These are phyloP conservation scores for Tricharina praecox DNA, from an alignment of 495 filamentous ascomycete genomes.

Conservation along the genomic window DNA sequence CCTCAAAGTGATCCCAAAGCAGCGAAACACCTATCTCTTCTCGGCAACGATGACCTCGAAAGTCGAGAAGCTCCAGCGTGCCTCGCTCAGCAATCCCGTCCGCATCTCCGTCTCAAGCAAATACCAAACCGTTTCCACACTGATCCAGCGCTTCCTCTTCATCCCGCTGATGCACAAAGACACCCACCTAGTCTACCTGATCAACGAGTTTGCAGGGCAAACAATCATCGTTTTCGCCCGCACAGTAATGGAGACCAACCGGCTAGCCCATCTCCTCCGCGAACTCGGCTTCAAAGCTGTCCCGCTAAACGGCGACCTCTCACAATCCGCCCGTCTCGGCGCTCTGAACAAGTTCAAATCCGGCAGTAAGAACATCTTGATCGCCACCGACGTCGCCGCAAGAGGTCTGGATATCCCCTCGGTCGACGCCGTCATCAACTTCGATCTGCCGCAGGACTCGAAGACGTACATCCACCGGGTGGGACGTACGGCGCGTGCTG, in stretches of 20 bases:
- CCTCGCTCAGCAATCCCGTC: conserved; percentile 62
- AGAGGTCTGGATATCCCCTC: conserved; percentile 87
- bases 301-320: conserved; percentile 79
- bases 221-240: conserved; percentile 75
- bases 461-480: conserved; percentile 95
- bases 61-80: conserved; percentile 78
- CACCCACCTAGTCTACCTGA: conserved; percentile 66
- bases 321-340: conserved; percentile 65
- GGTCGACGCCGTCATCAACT: conserved; percentile 80
- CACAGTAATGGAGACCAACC: conserved; percentile 82
- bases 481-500: conserved; percentile 80
- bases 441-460: conserved; percentile 45
- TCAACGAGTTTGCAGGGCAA: conserved; percentile 72
- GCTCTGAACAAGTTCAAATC: conserved; percentile 75
- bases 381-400: conserved; percentile 92
- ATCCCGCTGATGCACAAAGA: conserved; percentile 85
- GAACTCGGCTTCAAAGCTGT: conserved; percentile 69
- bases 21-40: conserved; percentile 73
- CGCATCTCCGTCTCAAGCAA: conserved; percentile 59
- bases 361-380: conserved; percentile 59
- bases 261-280: conserved; percentile 64
- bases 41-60: conserved; percentile 86
- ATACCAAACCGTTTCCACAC: conserved; percentile 74
- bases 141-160: conserved; percentile 69
- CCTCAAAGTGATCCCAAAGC: conserved; percentile 69